Evolutionary conservation across 257 asterid genomes (phyloP).

Genomic region (Solanum etuberosum): DNA sequence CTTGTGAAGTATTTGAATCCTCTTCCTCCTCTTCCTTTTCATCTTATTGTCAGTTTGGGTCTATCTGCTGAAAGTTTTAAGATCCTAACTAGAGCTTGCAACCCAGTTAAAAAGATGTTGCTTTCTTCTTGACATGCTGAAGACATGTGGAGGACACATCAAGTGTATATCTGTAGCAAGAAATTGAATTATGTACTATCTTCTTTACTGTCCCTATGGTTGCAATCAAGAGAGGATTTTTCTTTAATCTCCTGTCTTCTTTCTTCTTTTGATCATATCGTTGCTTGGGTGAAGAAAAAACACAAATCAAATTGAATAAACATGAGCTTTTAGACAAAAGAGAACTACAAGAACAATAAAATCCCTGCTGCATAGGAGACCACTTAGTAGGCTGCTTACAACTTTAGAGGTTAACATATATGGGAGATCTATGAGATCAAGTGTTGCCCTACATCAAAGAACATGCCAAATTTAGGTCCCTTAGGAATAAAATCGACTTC

Average conservation of each 20-base stretch:
- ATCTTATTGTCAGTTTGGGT: not conserved
- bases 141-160: not conserved
- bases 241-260: not conserved
- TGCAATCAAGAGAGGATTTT: not conserved
- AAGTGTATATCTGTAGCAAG: not conserved
- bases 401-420: not conserved
- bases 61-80: not conserved
- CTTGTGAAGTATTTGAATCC: not conserved
- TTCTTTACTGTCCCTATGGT: not conserved
- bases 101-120: not conserved
- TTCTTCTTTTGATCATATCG: not conserved
- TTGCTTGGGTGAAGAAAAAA: not conserved
- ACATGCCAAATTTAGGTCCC: not conserved
- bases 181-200: not conserved
- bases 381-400: not conserved
- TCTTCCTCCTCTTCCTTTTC: not conserved
- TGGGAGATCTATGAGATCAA: not conserved
- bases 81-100: not conserved
- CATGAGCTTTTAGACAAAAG: not conserved
- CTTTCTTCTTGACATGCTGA: not conserved
- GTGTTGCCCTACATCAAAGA: not conserved
- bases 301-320: not conserved
- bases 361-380: not conserved
- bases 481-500: not conserved
- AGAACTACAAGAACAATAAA: not conserved